Base-by-base conservation (phyloP, 169 alveolate species). In the Pseudocohnilembus persalinus region DNA sequence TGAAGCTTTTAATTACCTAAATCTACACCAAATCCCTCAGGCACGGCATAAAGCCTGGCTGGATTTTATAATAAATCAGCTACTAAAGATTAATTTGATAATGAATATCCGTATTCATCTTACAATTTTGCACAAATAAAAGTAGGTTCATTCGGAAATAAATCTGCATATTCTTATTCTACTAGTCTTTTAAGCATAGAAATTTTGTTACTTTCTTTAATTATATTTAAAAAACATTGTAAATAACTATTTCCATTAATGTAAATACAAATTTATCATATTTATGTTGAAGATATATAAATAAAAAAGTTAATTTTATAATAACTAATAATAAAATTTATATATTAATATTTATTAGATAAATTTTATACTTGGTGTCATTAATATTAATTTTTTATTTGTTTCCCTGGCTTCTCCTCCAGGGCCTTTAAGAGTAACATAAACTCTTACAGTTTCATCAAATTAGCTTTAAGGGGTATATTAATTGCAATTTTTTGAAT, bases 101-200 rank as follows among this genome's bases (percentile, higher is more conserved):
- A 84, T 15, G 93, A 87, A 83, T 88, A 93, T 26, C 96, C 96
- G 49, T 83, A 90, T 81, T 93, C 94, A 87, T 93, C 96, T 79
- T 93, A 91, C 25, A 90, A 76, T 73, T 93, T 93, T 0, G 96
- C 96, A 78, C 90, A 89, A 28, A 93, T 84, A 78, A 85, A 93
- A 0, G 96, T 93, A 24, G 94, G 94, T 49, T 93, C 96, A 82
- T 89, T 90, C 15, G 96, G 96, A 77, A 93, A 93, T 35, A 93
- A 83, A 77, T 93, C 96, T 28, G 89, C 65, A 81, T 88, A 93
- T 80, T 93, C 96, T 64, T 87, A 82, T 72, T 92, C 96, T 29
- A 92, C 84, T 31, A 79, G 83, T 78, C 96, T 84, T 73, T 92
- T 92, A n/a, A 92, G 77, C 83, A 90, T 92, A 31, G 92, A 84